A percentile compares a stretch with the other conserved stretches of the same genome.
Evolutionary conservation across 306 rosid genomes (phyloP).

Genomic region (Vicia sativa): DNA sequence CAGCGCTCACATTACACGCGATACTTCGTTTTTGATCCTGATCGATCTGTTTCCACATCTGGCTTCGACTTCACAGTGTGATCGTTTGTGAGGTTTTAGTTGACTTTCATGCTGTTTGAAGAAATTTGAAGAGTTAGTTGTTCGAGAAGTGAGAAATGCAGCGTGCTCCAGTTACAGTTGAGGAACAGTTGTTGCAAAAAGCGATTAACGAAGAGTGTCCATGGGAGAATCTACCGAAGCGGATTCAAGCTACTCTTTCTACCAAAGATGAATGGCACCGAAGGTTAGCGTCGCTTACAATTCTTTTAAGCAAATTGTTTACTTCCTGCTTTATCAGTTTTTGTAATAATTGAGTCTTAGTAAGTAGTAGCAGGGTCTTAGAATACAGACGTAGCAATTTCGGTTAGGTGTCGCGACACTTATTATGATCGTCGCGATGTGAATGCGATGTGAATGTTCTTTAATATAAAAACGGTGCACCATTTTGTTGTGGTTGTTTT

Average conservation of each 20-base stretch:
- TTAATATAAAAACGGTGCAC: too few species aligned
- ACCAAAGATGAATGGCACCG: conserved; percentile 93
- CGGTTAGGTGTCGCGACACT: too few species aligned
- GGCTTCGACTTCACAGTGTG: conserved; percentile 23
- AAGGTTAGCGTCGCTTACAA: conserved; percentile 56
- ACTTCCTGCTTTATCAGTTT: not conserved
- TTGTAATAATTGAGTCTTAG: not conserved
- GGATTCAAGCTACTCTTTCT: conserved; percentile 78
- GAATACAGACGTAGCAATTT: too few species aligned
- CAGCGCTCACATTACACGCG: not conserved
- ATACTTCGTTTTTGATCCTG: conserved; percentile 16
- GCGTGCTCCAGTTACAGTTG: conserved; percentile 67
- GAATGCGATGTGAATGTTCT: too few species aligned
- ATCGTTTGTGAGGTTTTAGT: not conserved
- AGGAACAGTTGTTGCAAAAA: conserved; percentile 77
- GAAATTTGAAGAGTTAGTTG: not conserved
- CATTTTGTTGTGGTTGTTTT: too few species aligned
- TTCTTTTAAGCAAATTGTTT: conserved; percentile 2
- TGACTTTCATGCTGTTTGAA: conserved; percentile 32
- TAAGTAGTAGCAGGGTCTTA: not conserved
- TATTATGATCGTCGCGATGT: too few species aligned
- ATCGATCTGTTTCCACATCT: conserved; percentile 4
- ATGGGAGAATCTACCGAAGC: conserved; percentile 91
- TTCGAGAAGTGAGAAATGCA: conserved; percentile 62
- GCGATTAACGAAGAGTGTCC: conserved; percentile 89